Percentiles rank a stretch among this genome's conserved stretches.
These are phyloP conservation scores for Senna tora DNA, from an alignment of 306 rosid genomes.

Conservation along the genomic window DNA sequence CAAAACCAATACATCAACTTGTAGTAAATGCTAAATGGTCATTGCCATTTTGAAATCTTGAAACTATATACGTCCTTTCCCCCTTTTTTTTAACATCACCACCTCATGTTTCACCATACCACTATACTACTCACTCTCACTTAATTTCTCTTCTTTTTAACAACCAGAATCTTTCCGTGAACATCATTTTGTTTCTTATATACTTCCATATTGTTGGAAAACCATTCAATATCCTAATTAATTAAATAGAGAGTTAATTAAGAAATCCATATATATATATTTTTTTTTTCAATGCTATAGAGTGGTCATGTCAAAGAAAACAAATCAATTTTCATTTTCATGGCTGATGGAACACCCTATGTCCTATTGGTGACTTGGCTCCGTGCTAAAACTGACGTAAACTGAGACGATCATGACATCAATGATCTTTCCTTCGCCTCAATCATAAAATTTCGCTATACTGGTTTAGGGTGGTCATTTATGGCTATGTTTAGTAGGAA, in stretches of 20 bases:
- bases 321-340: not conserved
- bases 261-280: no score
- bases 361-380: not conserved
- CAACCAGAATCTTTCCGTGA: not conserved
- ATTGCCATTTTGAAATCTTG: not conserved
- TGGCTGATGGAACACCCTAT: constrained; percentile 29
- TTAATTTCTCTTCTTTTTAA: not conserved
- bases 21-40: not conserved
- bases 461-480: no score
- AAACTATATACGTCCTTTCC: not conserved
- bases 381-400: not conserved
- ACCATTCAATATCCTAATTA: no score
- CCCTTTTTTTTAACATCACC: not conserved
- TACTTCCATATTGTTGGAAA: not conserved
- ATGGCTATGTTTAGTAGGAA: no score
- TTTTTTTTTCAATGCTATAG: no score
- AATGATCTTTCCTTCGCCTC: not conserved
- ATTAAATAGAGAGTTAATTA: no score
- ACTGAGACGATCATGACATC: not conserved
- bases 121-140: not conserved
- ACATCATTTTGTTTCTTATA: not conserved
- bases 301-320: no score
- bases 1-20: not conserved
- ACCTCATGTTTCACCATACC: not conserved
- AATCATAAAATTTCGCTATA: not conserved